phyloP scores from a whole-genome alignment of 1,284 basidiomycete species.

The Apiotrichum laibachii region DNA sequence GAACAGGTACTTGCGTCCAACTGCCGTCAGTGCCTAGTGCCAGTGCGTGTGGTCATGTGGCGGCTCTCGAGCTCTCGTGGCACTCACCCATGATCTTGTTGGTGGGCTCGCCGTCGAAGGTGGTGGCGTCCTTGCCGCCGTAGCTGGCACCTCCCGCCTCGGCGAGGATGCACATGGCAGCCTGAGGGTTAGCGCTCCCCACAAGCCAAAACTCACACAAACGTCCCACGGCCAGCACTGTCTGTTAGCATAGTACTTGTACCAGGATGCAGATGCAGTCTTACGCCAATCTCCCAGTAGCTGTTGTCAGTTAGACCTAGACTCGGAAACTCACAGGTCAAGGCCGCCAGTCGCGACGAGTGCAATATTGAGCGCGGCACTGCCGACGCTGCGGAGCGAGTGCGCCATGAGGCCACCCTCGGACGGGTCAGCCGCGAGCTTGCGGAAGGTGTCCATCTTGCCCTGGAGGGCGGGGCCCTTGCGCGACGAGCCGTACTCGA shows the following conservation, averaged over 20 bases:
- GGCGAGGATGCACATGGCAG: slow-evolving; percentile 86
- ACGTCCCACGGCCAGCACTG: slow-evolving; percentile 78
- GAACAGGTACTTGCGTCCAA: slow-evolving; percentile 82
- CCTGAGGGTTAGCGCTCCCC: slow-evolving; percentile 39
- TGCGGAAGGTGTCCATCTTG: slow-evolving; percentile 70
- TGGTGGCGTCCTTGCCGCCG: slow-evolving; percentile 58
- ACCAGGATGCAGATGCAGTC: slow-evolving; percentile 8
- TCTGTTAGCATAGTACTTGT: neutral
- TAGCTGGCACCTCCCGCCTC: slow-evolving; percentile 81
- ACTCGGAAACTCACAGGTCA: slow-evolving; percentile 62
- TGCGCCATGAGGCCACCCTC: slow-evolving; percentile 81
- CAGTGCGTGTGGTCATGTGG: neutral
- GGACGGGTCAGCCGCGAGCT: slow-evolving; percentile 70
- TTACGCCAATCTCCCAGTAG: slow-evolving; percentile 77
- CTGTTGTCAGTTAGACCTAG: slow-evolving; percentile 18
- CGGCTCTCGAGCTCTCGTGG: neutral
- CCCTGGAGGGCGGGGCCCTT: slow-evolving; percentile 65
- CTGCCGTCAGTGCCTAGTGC: slow-evolving; percentile 29
- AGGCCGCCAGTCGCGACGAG: slow-evolving; percentile 79
- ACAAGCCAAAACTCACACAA: slow-evolving; percentile 57
- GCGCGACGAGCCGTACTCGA: slow-evolving; percentile 84
- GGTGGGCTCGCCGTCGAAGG: slow-evolving; percentile 45
- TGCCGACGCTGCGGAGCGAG: slow-evolving; percentile 76
- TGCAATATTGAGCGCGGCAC: slow-evolving; percentile 78
- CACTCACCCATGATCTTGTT: slow-evolving; percentile 61